Percentiles rank a stretch among this genome's conserved stretches.
phyloP scores from a whole-genome alignment of 75 land plant genomes.

The Pseudotsuga menziesii region DNA sequence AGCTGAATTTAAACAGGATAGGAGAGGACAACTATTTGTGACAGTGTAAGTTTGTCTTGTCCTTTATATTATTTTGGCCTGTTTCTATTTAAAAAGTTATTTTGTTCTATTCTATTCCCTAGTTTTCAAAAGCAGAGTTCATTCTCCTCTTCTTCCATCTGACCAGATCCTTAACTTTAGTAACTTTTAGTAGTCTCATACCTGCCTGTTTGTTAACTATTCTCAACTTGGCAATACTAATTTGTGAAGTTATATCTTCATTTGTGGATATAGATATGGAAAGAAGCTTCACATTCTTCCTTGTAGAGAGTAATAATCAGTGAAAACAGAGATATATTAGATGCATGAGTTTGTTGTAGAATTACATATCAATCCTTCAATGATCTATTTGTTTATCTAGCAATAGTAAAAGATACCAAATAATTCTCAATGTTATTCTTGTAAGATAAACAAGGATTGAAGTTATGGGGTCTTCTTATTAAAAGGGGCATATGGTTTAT shows the following conservation, averaged over 20 bases:
- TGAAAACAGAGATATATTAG: background rate
- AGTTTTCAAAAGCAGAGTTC: background rate
- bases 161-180: background rate
- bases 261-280: background rate
- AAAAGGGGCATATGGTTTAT: background rate
- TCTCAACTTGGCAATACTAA: background rate
- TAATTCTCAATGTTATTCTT: background rate
- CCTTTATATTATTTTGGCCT: background rate
- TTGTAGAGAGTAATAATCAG: background rate
- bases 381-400: background rate
- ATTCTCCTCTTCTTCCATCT: background rate
- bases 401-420: background rate
- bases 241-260: background rate
- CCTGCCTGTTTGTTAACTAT: background rate
- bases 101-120: background rate
- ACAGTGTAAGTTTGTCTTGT: background rate
- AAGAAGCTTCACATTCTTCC: background rate
- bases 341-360: background rate
- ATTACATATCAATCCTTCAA: background rate
- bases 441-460: background rate
- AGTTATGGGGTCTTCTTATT: background rate
- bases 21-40: background rate
- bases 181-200: background rate
- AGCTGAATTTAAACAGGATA: background rate
- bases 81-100: background rate